Base-by-base conservation (phyloP, 106 monocot species). In the Phalaenopsis equestris region DNA sequence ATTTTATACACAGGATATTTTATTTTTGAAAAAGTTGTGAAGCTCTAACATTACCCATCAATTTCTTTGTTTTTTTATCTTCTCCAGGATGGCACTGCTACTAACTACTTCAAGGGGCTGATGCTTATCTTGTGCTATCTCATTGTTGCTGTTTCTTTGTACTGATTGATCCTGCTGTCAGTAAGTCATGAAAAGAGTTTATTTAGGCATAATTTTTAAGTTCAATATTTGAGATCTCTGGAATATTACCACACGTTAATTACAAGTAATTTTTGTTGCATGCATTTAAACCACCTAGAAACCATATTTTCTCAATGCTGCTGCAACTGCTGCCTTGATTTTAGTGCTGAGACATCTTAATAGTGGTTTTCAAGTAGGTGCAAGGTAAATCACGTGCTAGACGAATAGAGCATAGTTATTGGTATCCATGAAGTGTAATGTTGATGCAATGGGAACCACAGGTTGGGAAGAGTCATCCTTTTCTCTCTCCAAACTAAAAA, bases 61-160 rank as follows among this genome's bases (percentile, higher is more conserved):
- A 2, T 52, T 52, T 52, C 14, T 52, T 52, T 52, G 30, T 30
- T 30, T 30, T 30, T 30, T 30, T 30, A 30, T 30, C 30, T 30
- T 30, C 30, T 52, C 14, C 87, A 90, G 90, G 90, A 90, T 67
- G 90, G 90, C 21, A 90, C 90, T 64, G 83, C 90, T 30, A 30
- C 30, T 49, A 87, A 90, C 75, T 90, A 90, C 83, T 83, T 90
- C 80, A 90, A 90, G 56, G 90, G 90, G 11, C 45, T 90, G 57
- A 90, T 90, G 90, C 90, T 90, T 47, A 87, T 90, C 24, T 68
- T 90, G 4, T 87, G 87, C 68, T 90, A 90, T 79, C 81, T 90
- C 1, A 90, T 90, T 70, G 90, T 87, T 46, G 90, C 87, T 56
- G 90, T 79, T 90, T 90, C 85, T 90, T 83, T 72, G 85, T 90